Evolutionary conservation across 345 rosid genomes (phyloP), one percentile per base, ranked within the genome.

Genomic region (Moricandia arvensis): DNA sequence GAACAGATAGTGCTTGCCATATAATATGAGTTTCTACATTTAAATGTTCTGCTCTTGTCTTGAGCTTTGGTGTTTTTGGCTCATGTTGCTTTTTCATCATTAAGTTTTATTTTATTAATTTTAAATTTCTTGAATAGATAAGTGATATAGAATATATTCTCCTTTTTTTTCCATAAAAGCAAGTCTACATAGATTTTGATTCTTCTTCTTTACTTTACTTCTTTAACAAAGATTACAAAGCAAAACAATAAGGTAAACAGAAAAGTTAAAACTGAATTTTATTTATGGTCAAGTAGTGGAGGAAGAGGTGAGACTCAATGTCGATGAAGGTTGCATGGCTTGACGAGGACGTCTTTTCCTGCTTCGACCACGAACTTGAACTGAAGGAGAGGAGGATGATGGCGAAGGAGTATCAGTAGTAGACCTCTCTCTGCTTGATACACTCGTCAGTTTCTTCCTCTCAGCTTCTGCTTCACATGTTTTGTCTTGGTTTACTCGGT

Each of bases 341-440:
- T 89, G 87, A 68, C 90, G 87, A 61, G 78, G 66, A 67, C 63
- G 79, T 75, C 91, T 84, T 79, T 79, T 86, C 76, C 91, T 85
- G 81, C 91, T 90, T 81, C 98, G 82, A 54, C 98, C 94, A 0
- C 93, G 92, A 34, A 61, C 78, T 76, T 74, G 78, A 47, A 75
- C 79, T 1, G 80, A 69, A 57, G 97, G 97, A 11, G 97, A 83
- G 3, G 90, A 83, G 4, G 87, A 87, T 2, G 94, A 81, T 0
- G 90, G 89, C 0, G 94, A 87, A 6, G 91, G 76, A 11, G 96
- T 83, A 69, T 75, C 84, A 31, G 82, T 80, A 3, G 85, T 73
- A 13, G 92, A 69, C 27, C 83, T 63, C 47, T 81, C 82, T 74
- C 80, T 81, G 33, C 68, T 87, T 0, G 90, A 81, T 9, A 11